Evolutionary conservation across 2,329 filamentous ascomycete species (phyloP), one percentile per base, ranked within the genome.

Genomic region (Hypoxylon sp.): DNA sequence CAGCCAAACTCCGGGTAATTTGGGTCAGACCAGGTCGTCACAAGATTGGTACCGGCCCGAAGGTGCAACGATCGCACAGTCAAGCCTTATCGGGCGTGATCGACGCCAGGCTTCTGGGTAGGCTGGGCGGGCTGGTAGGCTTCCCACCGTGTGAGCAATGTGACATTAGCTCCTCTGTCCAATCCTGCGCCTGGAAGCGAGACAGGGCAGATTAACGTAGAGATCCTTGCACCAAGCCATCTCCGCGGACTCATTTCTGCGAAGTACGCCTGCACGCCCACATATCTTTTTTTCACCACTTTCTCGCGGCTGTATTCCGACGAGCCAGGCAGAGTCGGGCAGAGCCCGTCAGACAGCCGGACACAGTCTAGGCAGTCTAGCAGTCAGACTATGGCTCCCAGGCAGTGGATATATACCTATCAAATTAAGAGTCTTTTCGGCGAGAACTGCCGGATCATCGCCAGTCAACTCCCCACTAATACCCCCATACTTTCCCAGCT

Each of bases 21-120:
- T 31, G 24, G 53, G 41, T 45, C 31, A 41, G 53, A 33, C 40
- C 35, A 26, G 24, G 20, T 40, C 33, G 31, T 49, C 40, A 56
- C 46, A 56, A 33, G 47, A 23, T 45, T 47, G 37, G 48, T 48
- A 51, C 48, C 54, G 42, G 47, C 10, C 41, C 47, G 47, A 51
- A 56, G 53, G 53, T 37, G 33, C 48, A 21, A 51, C 29, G n/a
- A 42, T 51, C 17, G 35, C 38, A 40, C 20, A 37, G 17, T 29
- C 35, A 26, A 26, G 48, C 42, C 38, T 31, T 37, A 48, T 46
- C 37, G 29, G 27, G 47, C 48, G 35, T 55, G 53, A 55, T 56
- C 41, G 41, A 47, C 47, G 18, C n/a, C n/a, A 35, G 40, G 40
- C 43, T 47, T 7, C 33, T 3, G 17, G n/a, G n/a, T n/a, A 42